Evolutionary conservation across 2,329 filamentous ascomycete genomes (phyloP).

Genomic region (Botryosphaeria dothidea): DNA sequence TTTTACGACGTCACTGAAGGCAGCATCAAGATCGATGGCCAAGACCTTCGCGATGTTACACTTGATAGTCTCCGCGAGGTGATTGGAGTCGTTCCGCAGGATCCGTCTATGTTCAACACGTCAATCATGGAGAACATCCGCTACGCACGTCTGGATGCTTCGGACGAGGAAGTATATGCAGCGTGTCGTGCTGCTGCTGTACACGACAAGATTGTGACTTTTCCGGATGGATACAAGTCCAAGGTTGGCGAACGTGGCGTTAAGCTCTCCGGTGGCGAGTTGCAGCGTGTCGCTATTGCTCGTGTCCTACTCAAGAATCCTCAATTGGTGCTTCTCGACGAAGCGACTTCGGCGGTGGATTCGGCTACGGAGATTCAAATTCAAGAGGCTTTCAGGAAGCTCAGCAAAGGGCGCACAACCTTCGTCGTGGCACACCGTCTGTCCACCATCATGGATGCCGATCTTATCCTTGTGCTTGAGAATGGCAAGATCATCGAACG

Average conservation of each 20-base stretch:
- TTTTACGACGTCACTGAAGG: constrained; percentile 61
- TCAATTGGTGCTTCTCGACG: constrained; percentile 81
- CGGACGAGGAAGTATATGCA: constrained; percentile 59
- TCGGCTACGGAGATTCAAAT: constrained; percentile 68
- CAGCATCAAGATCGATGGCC: constrained; percentile 58
- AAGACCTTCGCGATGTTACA: constrained; percentile 61
- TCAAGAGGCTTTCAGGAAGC: constrained; percentile 59
- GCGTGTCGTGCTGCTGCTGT: constrained; percentile 64
- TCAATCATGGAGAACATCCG: constrained; percentile 65
- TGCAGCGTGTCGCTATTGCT: constrained; percentile 68
- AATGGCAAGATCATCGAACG: constrained; percentile 75
- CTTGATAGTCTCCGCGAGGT: constrained; percentile 58
- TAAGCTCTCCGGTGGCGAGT: constrained; percentile 63
- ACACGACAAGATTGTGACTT: constrained; percentile 63
- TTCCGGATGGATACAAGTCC: constrained; percentile 48
- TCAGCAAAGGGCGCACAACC: constrained; percentile 64
- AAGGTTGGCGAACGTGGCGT: constrained; percentile 44
- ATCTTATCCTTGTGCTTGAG: constrained; percentile 79
- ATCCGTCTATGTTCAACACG: constrained; percentile 64
- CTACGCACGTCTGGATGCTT: constrained; percentile 63
- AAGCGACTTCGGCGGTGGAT: constrained; percentile 86
- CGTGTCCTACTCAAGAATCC: constrained; percentile 78
- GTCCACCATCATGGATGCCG: constrained; percentile 81
- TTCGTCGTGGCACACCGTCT: constrained; percentile 76
- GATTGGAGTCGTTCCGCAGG: constrained; percentile 66